Base-by-base conservation (phyloP, 1,284 basidiomycete genomes). In the Ceraceosorus guamensis region DNA sequence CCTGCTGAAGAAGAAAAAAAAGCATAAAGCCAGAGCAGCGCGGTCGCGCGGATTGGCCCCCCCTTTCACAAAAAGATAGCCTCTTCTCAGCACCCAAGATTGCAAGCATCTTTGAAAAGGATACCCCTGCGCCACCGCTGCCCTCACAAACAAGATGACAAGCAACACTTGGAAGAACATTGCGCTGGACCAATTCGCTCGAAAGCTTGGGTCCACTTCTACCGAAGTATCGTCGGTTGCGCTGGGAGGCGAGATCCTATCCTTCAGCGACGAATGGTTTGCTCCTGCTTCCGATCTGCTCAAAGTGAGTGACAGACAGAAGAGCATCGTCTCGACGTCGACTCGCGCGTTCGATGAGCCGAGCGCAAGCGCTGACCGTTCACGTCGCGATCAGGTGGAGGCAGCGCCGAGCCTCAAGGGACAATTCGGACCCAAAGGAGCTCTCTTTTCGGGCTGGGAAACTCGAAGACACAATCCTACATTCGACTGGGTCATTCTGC, bases 381-480 rank as follows among this genome's bases (percentile, higher is more conserved):
- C 48, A 50, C 30, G 39, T 8, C n/a, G 44, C 44, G n/a, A 8
- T 8, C 24, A 52, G 50, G 54, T 71, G 1, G 64, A 59, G 0
- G 68, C 71, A 7, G 70, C 71, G 4, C 63, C 60, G 6, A 56
- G 68, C 78, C 91, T 77, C 88, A 91, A 78, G 56, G 93, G 95
- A 11, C 88, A 91, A 66, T 98, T 93, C 70, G 93, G 93, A 1
- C 89, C 91, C 1, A 93, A 92, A 50, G 93, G 93, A 31, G 93
- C 93, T 0, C 78, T 97, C 39, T 98, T 84, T 77, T 90, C 88
- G 68, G 93, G 92, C 52, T 98, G 93, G 93, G 93, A 98, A 77
- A 84, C 83, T 16, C 80, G 91, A 41, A 80, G 93, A 63, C 93
- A 98, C 78, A 96, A 95, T 77, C 84, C 87, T 0, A 75, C 81